These are phyloP conservation scores for Hymenoscyphus infarciens DNA, from an alignment of 2,329 filamentous ascomycete species.

Conservation along the genomic window DNA sequence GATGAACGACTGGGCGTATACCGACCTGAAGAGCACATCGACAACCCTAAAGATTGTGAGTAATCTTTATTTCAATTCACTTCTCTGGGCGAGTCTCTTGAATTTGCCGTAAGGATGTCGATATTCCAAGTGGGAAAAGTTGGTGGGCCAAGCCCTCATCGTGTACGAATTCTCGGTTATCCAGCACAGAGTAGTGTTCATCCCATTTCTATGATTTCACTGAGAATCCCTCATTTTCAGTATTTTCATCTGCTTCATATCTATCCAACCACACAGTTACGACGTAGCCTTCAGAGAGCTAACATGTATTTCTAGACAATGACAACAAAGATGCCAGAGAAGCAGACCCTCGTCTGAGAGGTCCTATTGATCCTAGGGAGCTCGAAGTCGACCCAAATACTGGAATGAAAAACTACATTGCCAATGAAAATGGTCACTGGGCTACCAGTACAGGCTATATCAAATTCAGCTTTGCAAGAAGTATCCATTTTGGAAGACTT, in stretches of 20 bases:
- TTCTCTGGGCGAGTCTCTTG: not conserved
- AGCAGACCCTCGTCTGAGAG: conserved; percentile 76
- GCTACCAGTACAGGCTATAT: conserved; percentile 87
- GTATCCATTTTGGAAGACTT: conserved; percentile 73
- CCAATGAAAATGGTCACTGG: conserved; percentile 83
- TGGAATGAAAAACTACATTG: conserved; percentile 99
- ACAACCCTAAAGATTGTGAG: conserved; percentile 60
- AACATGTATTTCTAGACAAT: conserved; percentile 46
- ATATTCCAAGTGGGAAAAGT: not conserved
- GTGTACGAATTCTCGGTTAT: not conserved
- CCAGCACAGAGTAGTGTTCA: not conserved
- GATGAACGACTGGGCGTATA: conserved; percentile 77
- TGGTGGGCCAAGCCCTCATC: not conserved
- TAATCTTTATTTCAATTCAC: not conserved
- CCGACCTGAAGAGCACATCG: conserved; percentile 70
- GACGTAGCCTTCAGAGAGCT: not conserved
- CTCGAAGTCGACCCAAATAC: conserved; percentile 70
- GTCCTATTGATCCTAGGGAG: conserved; percentile 68
- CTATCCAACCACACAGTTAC: too few species aligned
- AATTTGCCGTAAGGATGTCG: not conserved
- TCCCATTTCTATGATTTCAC: not conserved
- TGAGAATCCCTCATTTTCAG: not conserved
- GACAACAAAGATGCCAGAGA: conserved; percentile 82
- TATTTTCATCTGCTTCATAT: too few species aligned
- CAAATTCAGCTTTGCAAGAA: conserved; percentile 67